Base-by-base conservation (phyloP, 306 rosid species). In the Geum urbanum region DNA sequence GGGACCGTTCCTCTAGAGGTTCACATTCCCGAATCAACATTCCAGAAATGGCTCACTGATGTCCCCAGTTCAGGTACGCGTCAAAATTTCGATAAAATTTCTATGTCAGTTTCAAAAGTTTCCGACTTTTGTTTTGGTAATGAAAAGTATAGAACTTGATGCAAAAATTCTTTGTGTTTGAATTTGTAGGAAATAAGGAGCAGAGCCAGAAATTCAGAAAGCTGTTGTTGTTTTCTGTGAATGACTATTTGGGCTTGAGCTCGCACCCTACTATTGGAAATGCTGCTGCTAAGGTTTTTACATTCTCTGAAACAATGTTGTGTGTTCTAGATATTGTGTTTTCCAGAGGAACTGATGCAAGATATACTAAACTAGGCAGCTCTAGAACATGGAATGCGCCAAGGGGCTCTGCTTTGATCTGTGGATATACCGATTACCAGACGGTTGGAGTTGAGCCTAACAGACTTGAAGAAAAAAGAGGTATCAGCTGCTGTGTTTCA, bases 381-480 rank as follows among this genome's bases (percentile, higher is more conserved):
- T 44, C 77, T 48, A 67, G 84, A 90, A 77, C 87, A 85, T 76
- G 90, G 97, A 78, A 92, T 92, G 98, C 96, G 98, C 98, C 98
- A 27, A 85, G 97, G 79, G 98, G 98, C 40, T 92, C 97, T 54
- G 98, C 97, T 72, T 89, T 90, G 58, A 87, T 88, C 19, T 90
- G 97, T 78, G 98, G 98, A 24, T 92, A 92, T 79, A 92, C 98
- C 74, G 74, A 85, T 85, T 89, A 92, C 81, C 98, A 92, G 97
- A 79, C 72, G 74, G 73, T 88, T 92, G 13, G 98, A 92, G 77
- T 86, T 86, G 8, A 61, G 90, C 76, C 73, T 92, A 73, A 96
- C 98, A 35, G 94, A 92, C 67, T 82, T 92, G 76, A 92, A 92
- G 85, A 90, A 81, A 84, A 92, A 92, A 84, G 96, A 92, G 96